Percentiles rank a stretch among this genome's conserved stretches.
phyloP scores from a whole-genome alignment of 306 rosid genomes.

The Begonia masoniana region DNA sequence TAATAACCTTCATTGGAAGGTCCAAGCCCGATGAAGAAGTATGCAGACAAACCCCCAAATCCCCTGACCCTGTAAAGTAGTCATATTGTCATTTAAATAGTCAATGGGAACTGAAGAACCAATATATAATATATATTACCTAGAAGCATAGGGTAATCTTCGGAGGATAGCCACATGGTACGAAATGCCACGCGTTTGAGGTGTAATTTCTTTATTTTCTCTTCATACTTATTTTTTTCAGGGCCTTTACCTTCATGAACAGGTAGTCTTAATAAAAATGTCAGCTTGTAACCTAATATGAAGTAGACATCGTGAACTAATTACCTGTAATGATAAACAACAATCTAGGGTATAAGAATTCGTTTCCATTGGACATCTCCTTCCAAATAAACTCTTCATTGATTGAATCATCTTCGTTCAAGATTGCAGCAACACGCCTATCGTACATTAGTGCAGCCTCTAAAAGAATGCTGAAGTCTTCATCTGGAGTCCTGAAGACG shows the following conservation, averaged over 20 bases:
- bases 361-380: slow-evolving; percentile 49
- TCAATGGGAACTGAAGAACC: background rate
- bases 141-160: slow-evolving; percentile 82
- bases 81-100: slow-evolving; percentile 8
- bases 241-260: slow-evolving; percentile 78
- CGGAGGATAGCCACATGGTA: slow-evolving; percentile 91
- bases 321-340: slow-evolving; percentile 81
- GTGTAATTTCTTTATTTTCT: slow-evolving; percentile 57
- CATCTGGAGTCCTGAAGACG: slow-evolving; percentile 74
- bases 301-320: background rate
- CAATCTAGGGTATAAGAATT: slow-evolving; percentile 70
- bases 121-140: slow-evolving; percentile 34
- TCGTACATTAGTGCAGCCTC: slow-evolving; percentile 99
- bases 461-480: slow-evolving; percentile 81
- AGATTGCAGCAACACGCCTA: slow-evolving; percentile 85
- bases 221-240: slow-evolving; percentile 71
- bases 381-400: slow-evolving; percentile 66
- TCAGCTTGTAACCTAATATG: slow-evolving; percentile 7
- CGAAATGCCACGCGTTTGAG: slow-evolving; percentile 95
- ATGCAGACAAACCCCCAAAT: slow-evolving; percentile 89
- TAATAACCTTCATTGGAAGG: slow-evolving; percentile 92
- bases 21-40: slow-evolving; percentile 95
- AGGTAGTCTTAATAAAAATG: slow-evolving; percentile 7
- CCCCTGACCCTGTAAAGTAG: slow-evolving; percentile 71
- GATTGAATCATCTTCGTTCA: slow-evolving; percentile 71